Conservation (phyloP, 108 stramenopile genomes). For the Fragilaria radians region DNA sequence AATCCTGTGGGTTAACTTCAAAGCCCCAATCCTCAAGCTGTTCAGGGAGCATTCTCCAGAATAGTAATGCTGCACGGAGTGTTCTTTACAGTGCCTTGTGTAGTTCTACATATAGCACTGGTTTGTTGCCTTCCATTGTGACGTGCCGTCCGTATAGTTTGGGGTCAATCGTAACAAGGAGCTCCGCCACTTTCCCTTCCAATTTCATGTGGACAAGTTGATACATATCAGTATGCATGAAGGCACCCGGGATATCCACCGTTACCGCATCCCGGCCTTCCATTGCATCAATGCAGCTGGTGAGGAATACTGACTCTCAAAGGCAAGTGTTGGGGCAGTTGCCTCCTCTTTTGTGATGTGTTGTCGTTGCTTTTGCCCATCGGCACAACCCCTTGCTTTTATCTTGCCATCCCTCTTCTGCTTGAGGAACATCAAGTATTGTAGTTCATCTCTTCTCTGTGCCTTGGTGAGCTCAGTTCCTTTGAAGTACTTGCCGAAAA, state of each 20-base stretch:
- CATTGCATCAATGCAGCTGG: constrained; percentile 24
- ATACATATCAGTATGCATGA: constrained; percentile 12
- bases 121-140: constrained; percentile 8
- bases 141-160: constrained; percentile 7
- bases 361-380: no score
- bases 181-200: constrained; percentile 13
- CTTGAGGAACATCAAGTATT: constrained; percentile 28
- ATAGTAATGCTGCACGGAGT: constrained; percentile 16
- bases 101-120: constrained; percentile 10
- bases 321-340: constrained; percentile 27
- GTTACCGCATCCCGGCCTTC: constrained; percentile 21
- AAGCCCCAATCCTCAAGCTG: constrained; percentile 15
- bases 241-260: constrained; percentile 33
- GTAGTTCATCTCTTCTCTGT: constrained; percentile 17
- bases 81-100: constrained; percentile 26
- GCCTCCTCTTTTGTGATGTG: constrained; percentile 29
- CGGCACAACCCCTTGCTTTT: no score
- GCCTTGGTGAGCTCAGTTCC: constrained; percentile 15
- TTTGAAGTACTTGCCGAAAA: constrained; percentile 39
- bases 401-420: no score
- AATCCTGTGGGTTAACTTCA: constrained; percentile 28
- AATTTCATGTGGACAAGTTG: constrained; percentile 11
- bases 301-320: constrained; percentile 19
- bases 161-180: constrained; percentile 17
- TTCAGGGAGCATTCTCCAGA: constrained; percentile 5